Conservation (phyloP, 2,329 filamentous ascomycete genomes). For the Alternaria ventricosa region DNA sequence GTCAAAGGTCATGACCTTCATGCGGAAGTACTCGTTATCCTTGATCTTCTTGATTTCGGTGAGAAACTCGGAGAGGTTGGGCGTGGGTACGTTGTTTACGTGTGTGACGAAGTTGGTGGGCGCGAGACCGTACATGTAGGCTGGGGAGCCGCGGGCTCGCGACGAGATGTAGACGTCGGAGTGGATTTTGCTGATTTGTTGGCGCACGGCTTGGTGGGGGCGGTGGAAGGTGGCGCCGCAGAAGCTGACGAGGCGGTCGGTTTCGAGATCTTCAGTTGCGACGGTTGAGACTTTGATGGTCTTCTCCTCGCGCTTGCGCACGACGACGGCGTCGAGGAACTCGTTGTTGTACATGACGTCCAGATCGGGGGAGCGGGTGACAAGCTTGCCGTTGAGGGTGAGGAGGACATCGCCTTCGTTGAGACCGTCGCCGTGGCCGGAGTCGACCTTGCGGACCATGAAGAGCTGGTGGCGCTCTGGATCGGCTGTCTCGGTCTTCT, state of each 20-base stretch:
- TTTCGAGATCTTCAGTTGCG: conserved; percentile 88
- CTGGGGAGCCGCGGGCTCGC: conserved; percentile 54
- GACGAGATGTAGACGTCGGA: conserved; percentile 96
- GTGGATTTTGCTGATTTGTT: conserved; percentile 96
- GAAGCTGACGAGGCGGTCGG: conserved; percentile 88
- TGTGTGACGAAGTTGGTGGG: conserved; percentile 98
- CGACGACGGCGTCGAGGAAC: conserved; percentile 80
- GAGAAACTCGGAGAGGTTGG: conserved; percentile 81
- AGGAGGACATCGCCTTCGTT: conserved; percentile 92
- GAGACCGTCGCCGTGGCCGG: conserved; percentile 68
- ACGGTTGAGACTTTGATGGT: conserved; percentile 81
- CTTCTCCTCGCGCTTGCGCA: conserved; percentile 83
- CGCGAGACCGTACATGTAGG: conserved; percentile 66
- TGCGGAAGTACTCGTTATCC: conserved; percentile 96
- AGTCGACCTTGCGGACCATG: conserved; percentile 92
- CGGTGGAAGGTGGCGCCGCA: conserved; percentile 93
- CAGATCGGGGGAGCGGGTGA: conserved; percentile 90
- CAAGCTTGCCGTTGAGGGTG: conserved; percentile 87
- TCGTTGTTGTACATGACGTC: conserved; percentile 96
- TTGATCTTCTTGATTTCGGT: conserved; percentile 83
- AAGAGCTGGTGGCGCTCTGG: conserved; percentile 94
- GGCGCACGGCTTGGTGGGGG: conserved; percentile 93
- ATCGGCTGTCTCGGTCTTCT: conserved; percentile 86
- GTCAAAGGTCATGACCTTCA: conserved; percentile 98
- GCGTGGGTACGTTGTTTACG: conserved; percentile 87